These are phyloP conservation scores for Plasmodium yoelii DNA, from an alignment of 169 alveolate species.

Conservation along the genomic window DNA sequence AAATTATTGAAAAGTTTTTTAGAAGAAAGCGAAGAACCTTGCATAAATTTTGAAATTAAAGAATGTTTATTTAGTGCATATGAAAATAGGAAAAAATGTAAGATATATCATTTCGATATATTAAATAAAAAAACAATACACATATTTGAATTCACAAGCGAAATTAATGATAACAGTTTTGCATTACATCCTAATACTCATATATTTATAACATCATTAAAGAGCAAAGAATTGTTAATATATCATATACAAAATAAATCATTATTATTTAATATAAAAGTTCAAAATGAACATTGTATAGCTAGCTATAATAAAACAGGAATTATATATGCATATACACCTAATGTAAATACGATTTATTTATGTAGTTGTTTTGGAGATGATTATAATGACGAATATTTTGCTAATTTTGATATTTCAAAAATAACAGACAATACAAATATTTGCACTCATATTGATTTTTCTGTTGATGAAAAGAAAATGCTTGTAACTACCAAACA, in stretches of 20 bases:
- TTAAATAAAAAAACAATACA: conserved; percentile 48
- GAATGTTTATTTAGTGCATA: conserved; percentile 57
- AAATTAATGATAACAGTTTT: conserved; percentile 50
- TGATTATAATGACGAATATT: conserved; percentile 68
- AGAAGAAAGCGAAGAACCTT: conserved; percentile 4
- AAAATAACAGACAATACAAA: conserved; percentile 40
- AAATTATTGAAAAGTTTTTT: conserved; percentile 28
- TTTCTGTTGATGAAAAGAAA: conserved; percentile 63
- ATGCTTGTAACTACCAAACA: conserved; percentile 53
- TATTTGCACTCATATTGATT: conserved; percentile 48
- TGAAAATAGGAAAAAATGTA: conserved; percentile 34
- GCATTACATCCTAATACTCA: conserved; percentile 66
- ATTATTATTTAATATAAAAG: conserved; percentile 21
- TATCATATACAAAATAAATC: conserved; percentile 21
- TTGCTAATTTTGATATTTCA: conserved; percentile 62
- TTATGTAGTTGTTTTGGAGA: conserved; percentile 74
- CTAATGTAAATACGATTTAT: conserved; percentile 17
- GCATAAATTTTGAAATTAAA: conserved; percentile 7
- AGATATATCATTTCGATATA: conserved; percentile 53
- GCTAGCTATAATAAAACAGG: conserved; percentile 58
- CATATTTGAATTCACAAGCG: conserved; percentile 28
- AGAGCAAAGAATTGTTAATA: conserved; percentile 34
- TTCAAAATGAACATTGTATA: conserved; percentile 49
- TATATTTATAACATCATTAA: conserved; percentile 40
- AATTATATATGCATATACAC: conserved; percentile 58